Conservation (phyloP, 352 stramenopile species). For the Thalassiosira mediterranea region DNA sequence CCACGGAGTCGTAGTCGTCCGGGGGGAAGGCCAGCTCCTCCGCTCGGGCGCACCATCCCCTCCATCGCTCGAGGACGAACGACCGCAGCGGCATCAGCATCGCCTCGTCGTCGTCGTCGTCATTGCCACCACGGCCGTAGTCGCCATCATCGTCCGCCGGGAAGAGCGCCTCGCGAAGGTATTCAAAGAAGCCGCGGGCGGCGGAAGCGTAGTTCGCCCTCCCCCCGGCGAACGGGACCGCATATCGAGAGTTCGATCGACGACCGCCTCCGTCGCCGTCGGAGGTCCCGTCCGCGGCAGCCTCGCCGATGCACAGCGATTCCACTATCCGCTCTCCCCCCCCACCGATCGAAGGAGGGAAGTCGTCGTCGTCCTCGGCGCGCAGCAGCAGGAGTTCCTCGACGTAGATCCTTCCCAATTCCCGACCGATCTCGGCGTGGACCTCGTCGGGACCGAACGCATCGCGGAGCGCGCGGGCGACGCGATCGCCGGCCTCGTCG, state of each 20-base stretch:
- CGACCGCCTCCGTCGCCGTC: not conserved
- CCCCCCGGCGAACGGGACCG: no score
- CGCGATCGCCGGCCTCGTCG: not conserved
- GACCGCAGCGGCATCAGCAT: not conserved
- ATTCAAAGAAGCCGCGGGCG: slow-evolving; percentile 37
- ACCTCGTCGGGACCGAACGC: slow-evolving; percentile 34
- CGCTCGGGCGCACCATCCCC: slow-evolving; percentile 40
- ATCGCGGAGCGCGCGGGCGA: slow-evolving; percentile 33
- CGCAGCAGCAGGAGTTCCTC: not conserved
- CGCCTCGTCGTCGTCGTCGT: slow-evolving; percentile 3
- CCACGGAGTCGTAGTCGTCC: not conserved
- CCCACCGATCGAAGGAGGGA: slow-evolving; percentile 14
- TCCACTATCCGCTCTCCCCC: slow-evolving; percentile 26
- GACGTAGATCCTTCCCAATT: slow-evolving; percentile 38
- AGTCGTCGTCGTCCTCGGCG: not conserved
- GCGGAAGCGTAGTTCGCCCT: slow-evolving; percentile 37
- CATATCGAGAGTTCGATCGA: no score
- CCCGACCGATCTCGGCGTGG: slow-evolving; percentile 32
- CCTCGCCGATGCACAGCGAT: slow-evolving; percentile 31
- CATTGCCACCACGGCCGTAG: not conserved
- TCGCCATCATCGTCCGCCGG: not conserved
- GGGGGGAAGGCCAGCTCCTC: slow-evolving; percentile 34
- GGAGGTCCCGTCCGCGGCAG: not conserved
- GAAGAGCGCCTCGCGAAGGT: slow-evolving; percentile 9
- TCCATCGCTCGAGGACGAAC: slow-evolving; percentile 36